Conservation (phyloP, 2,329 filamentous ascomycete genomes). For the Magnaporthiopsis poae region DNA sequence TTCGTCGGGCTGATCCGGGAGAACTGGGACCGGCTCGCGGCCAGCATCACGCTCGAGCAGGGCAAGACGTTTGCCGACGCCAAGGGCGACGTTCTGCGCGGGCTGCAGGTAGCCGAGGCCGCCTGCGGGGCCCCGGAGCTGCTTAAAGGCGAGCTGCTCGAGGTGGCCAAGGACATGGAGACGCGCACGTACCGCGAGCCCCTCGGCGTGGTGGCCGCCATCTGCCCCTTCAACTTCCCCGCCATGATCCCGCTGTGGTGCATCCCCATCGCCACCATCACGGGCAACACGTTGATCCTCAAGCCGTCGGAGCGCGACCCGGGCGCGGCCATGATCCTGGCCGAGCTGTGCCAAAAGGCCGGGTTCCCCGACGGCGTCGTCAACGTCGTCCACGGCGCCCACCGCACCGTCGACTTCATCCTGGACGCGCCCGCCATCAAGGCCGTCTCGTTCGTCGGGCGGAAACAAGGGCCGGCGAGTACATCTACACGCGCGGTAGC, state of each 20-base stretch:
- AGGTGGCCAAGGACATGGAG: conserved; percentile 86
- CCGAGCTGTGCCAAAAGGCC: conserved; percentile 68
- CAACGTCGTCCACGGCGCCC: conserved; percentile 73
- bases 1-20: conserved; percentile 70
- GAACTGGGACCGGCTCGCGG: conserved; percentile 76
- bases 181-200: conserved; percentile 74
- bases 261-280: conserved; percentile 74
- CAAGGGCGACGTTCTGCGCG: conserved; percentile 69
- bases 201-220: conserved; percentile 69
- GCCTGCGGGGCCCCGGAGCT: conserved; percentile 72
- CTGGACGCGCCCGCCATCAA: conserved; percentile 77
- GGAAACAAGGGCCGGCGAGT: conserved; percentile 80
- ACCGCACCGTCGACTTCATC: conserved; percentile 76
- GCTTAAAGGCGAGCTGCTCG: conserved; percentile 72
- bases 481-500: conserved; percentile 69
- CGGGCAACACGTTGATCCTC: conserved; percentile 73
- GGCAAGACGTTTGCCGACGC: conserved; percentile 82
- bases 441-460: conserved; percentile 77
- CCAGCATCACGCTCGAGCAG: conserved; percentile 78
- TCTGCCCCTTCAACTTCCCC: conserved; percentile 85
- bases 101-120: conserved; percentile 75
- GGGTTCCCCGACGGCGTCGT: conserved; percentile 74
- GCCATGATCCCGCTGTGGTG: conserved; percentile 92
- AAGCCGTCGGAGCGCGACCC: conserved; percentile 83
- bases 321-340: conserved; percentile 75